Evolutionary conservation across 2,329 filamentous ascomycete species (phyloP).

Genomic region (Thielaviopsis populi): DNA sequence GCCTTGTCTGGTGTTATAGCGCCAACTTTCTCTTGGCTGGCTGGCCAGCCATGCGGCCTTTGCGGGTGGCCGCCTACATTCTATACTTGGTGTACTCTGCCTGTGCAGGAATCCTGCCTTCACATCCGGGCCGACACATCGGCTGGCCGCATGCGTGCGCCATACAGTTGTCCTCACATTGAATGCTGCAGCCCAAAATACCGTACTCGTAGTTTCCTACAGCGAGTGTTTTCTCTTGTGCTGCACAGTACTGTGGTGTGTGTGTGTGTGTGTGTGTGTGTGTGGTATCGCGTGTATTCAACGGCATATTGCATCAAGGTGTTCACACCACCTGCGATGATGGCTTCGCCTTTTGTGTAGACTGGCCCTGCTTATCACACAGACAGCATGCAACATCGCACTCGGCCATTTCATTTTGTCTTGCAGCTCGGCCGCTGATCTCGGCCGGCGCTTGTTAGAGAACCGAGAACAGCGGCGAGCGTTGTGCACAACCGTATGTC

Average conservation of each 20-base stretch:
- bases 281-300: neutral
- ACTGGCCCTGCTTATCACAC: too few relatives aligned
- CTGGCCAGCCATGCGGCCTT: neutral
- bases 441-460: neutral
- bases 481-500: too few relatives aligned
- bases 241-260: neutral
- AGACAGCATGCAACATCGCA: neutral
- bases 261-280: too few relatives aligned
- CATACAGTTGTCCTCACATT: slow-evolving; percentile 3
- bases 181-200: neutral
- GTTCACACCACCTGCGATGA: neutral
- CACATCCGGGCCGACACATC: neutral
- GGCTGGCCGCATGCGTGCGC: neutral
- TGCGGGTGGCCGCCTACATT: neutral
- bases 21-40: too few relatives aligned
- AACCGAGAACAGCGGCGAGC: neutral
- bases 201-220: neutral
- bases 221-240: neutral
- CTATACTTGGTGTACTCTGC: neutral
- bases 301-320: neutral
- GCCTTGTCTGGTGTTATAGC: neutral
- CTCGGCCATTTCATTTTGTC: neutral
- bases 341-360: neutral
- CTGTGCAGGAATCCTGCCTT: neutral
- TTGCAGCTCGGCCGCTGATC: neutral